phyloP scores from a whole-genome alignment of 768 basidiomycete genomes.

The Phlegmacium glaucopus region DNA sequence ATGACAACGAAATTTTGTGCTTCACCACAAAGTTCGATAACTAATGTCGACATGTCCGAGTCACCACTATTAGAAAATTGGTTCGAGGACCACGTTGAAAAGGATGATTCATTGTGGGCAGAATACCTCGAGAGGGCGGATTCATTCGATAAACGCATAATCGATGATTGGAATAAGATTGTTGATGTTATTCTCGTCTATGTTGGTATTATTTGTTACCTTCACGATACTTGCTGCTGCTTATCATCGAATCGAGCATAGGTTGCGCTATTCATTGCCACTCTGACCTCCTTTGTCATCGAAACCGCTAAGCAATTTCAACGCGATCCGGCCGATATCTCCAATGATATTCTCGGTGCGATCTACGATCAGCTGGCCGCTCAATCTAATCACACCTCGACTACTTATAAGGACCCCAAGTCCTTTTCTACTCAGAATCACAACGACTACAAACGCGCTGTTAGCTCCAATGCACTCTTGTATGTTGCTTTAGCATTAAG shows the following conservation, averaged over 20 bases:
- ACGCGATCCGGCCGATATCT: slow-evolving; percentile 7
- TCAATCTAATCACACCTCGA: neutral
- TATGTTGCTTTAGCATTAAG: slow-evolving; percentile 6
- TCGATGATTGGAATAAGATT: slow-evolving; percentile 10
- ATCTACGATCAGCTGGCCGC: slow-evolving; percentile 4
- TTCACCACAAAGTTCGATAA: no score
- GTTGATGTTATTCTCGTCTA: slow-evolving; percentile 9
- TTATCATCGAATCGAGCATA: neutral
- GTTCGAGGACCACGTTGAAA: neutral
- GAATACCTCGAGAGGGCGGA: slow-evolving; percentile 5
- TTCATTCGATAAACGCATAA: slow-evolving; percentile 4
- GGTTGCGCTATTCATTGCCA: slow-evolving; percentile 10
- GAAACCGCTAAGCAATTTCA: slow-evolving; percentile 4
- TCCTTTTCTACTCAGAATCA: neutral
- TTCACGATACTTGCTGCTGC: neutral
- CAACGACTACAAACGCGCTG: neutral
- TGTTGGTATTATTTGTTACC: slow-evolving; percentile 2
- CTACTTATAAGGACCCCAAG: neutral
- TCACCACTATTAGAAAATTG: neutral
- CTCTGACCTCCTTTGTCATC: slow-evolving; percentile 11
- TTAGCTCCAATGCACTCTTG: slow-evolving; percentile 4
- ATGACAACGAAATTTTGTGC: no score
- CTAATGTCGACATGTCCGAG: no score
- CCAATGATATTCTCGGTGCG: slow-evolving; percentile 10
- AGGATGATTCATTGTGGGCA: slow-evolving; percentile 8